Evolutionary conservation across 345 rosid genomes (phyloP), one percentile per base, ranked within the genome.

Genomic region (Adansonia digitata): DNA sequence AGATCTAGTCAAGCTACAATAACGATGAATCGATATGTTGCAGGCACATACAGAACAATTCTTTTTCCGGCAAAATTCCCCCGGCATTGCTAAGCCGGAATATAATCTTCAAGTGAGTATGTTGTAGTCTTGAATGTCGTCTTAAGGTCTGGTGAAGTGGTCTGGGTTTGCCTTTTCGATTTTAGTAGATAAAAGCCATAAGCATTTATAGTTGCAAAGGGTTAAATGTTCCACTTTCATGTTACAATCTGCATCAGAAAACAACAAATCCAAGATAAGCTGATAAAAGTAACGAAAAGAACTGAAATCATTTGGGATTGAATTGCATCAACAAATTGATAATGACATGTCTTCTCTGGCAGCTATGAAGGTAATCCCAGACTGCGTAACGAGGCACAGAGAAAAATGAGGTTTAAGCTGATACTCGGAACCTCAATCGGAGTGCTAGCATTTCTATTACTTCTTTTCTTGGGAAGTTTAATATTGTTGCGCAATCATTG

Each of bases 11-110:
- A n/a, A n/a, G n/a, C n/a, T n/a, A n/a, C n/a, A n/a, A n/a, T n/a
- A n/a, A n/a, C n/a, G n/a, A n/a, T n/a, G n/a, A 64, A 73, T 78
- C 46, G 57, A 20, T 61, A 68, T 70, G 29, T 83, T 84, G 74
- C 93, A 96, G 98, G 88, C 79, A 84, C 82, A 85, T 93, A 73
- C 87, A 89, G 81, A 89, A 92, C 88, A 96, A 96, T 83, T 87
- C 90, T 70, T 89, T 96, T 69, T 81, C 59, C 52, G 98, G 99
- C 71, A 84, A 78, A 59, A 82, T 96, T 81, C 99, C 97, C 64
- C 70, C 76, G 71, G 78, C 75, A 72, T 56, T 93, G 69, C 65
- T 93, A 37, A 82, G 83, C 52, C 85, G 87, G 68, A 88, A 89
- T 83, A 68, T 95, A 51, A 75, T 27, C 49, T 82, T 95, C 75